Evolutionary conservation across 176 grass and related monocot species (phyloP).

Genomic region (Hordeum marinum): DNA sequence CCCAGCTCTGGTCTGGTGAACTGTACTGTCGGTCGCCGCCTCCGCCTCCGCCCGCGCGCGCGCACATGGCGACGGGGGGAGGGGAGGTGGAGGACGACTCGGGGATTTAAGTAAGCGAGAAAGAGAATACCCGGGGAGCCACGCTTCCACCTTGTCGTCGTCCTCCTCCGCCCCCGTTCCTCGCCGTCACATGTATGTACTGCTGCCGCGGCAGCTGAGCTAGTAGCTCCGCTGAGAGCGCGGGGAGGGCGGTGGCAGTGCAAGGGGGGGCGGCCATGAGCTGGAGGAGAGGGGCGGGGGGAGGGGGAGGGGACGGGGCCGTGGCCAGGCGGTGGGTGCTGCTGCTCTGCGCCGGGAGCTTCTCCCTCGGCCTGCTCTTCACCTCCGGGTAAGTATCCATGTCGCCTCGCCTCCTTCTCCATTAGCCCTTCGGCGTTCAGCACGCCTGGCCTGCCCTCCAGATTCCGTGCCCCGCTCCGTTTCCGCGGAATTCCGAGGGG

Average conservation of each 20-base stretch:
- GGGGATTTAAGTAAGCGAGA: not conserved
- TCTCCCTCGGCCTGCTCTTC: constrained; percentile 85
- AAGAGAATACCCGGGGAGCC: not conserved
- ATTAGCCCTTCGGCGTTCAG: not conserved
- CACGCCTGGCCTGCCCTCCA: not conserved
- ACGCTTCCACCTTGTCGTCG: not conserved
- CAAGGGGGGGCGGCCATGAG: constrained; percentile 21
- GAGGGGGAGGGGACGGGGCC: constrained; percentile 23
- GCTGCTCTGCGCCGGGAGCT: constrained; percentile 87
- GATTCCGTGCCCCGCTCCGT: not conserved
- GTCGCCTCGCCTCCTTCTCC: no score
- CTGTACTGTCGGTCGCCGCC: constrained; percentile 9
- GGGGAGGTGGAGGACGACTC: not conserved
- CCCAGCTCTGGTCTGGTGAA: not conserved
- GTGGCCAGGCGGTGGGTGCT: constrained; percentile 57
- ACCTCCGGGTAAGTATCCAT: constrained; percentile 48
- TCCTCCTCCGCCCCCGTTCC: not conserved
- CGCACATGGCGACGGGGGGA: not conserved
- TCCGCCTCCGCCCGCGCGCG: not conserved
- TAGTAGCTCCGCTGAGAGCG: not conserved
- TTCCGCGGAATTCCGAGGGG: not conserved
- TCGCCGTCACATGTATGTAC: not conserved
- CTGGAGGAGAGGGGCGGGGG: constrained; percentile 28
- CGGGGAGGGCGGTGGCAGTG: no score
- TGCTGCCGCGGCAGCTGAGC: not conserved